Evolutionary conservation across 352 stramenopile genomes (phyloP).

Genomic region (Globisporangium megalacanthum): DNA sequence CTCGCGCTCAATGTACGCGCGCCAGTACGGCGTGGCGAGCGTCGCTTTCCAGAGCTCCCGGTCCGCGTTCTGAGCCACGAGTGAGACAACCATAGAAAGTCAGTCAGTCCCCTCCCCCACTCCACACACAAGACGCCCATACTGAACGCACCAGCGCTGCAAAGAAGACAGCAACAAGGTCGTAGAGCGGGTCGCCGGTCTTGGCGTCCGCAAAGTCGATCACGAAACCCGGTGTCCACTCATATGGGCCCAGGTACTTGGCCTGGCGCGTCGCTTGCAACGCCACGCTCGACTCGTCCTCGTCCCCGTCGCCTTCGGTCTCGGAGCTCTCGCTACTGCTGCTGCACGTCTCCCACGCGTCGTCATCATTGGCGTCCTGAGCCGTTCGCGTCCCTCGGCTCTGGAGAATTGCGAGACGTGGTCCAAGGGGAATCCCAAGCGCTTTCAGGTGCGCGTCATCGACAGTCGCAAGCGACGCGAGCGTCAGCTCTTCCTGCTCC

Average conservation of each 20-base stretch:
- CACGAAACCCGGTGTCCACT: conserved; percentile 63
- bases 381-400: conserved; percentile 15
- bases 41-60: conserved; percentile 48
- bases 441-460: conserved; percentile 50
- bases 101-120: conserved; percentile 3
- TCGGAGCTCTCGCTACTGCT: conserved; percentile 43
- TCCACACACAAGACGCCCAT: background rate
- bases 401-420: conserved; percentile 49
- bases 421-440: conserved; percentile 52
- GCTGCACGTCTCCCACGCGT: conserved; percentile 49
- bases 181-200: conserved; percentile 81
- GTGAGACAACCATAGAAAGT: conserved; percentile 7
- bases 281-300: conserved; percentile 11
- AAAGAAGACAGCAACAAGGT: conserved; percentile 81
- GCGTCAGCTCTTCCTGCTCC: conserved; percentile 54
- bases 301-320: conserved; percentile 45
- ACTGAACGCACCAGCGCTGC: conserved; percentile 51
- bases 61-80: conserved; percentile 51
- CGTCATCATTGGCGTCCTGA: conserved; percentile 21
- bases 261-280: conserved; percentile 35
- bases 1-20: conserved; percentile 53
- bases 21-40: conserved; percentile 64
- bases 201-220: conserved; percentile 88
- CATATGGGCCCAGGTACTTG: conserved; percentile 37
- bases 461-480: conserved; percentile 33